Evolutionary conservation across 768 basidiomycete genomes (phyloP).

Genomic region (Suillus tomentosus): DNA sequence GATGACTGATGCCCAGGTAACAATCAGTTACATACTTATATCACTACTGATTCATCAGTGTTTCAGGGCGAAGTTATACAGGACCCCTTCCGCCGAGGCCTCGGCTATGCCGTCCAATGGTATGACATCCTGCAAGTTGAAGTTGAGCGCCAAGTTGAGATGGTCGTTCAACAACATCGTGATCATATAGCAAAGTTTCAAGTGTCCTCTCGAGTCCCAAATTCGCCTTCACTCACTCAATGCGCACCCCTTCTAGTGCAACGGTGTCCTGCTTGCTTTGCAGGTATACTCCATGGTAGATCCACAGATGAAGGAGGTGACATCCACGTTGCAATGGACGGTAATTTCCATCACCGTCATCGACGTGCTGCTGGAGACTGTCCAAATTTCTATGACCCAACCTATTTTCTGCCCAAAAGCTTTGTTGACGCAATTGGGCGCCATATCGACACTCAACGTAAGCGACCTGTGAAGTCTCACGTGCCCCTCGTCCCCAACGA

Average conservation of each 20-base stretch:
- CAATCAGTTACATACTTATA: slow-evolving; percentile 12
- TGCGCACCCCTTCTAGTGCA: background rate
- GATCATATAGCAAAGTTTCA: background rate
- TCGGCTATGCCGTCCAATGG: slow-evolving; percentile 34
- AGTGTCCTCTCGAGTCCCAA: background rate
- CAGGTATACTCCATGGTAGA: background rate
- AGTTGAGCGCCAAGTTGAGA: slow-evolving; percentile 6
- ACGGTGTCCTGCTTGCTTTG: background rate
- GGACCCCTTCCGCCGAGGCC: slow-evolving; percentile 35
- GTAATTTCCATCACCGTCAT: background rate
- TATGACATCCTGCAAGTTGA: slow-evolving; percentile 23
- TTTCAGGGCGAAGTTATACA: slow-evolving; percentile 24
- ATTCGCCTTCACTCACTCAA: background rate
- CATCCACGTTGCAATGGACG: background rate
- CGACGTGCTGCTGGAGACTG: background rate
- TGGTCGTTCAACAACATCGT: slow-evolving; percentile 11
- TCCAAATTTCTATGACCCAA: background rate
- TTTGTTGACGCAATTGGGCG: too few species aligned
- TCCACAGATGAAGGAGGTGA: background rate
- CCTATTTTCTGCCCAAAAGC: background rate
- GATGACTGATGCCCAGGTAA: background rate
- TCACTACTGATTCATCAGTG: slow-evolving; percentile 11
- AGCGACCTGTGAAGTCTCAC: too few species aligned
- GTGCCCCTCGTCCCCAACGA: too few species aligned
- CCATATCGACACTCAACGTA: too few species aligned